Percentiles rank a stretch among this genome's conserved stretches.
phyloP scores from a whole-genome alignment of 495 filamentous ascomycete species.

The Chaetomium cochliodes region DNA sequence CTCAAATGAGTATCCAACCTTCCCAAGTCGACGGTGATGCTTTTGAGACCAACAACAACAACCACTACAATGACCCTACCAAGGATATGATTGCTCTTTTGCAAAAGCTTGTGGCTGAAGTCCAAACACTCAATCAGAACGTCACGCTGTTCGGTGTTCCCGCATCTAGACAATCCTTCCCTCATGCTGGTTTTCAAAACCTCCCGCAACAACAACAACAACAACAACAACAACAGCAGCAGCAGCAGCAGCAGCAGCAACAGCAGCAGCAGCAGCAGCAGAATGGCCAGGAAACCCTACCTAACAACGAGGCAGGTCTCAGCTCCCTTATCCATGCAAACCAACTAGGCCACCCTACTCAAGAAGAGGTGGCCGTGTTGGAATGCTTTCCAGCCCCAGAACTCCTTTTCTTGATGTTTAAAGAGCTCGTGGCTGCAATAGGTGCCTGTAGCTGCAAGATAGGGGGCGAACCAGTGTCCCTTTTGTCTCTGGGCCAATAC shows the following conservation, averaged over 20 bases:
- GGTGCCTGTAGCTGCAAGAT: neutral
- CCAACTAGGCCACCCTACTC: neutral
- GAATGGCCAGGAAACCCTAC: neutral
- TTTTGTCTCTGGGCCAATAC: neutral
- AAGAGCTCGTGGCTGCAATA: neutral
- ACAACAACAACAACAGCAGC: no score
- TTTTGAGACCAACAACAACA: neutral
- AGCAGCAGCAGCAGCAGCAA: no score
- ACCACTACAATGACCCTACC: neutral
- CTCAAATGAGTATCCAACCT: neutral
- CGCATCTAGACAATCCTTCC: neutral
- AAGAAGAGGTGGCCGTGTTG: neutral
- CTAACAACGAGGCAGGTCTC: no score
- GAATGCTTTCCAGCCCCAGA: neutral
- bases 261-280: neutral
- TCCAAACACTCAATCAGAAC: neutral
- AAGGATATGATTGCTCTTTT: neutral
- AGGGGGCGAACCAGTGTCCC: neutral
- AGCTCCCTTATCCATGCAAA: neutral
- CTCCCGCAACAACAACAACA: neutral
- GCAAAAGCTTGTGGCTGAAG: neutral
- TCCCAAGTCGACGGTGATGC: no score
- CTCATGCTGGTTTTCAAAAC: neutral
- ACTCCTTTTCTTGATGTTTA: neutral
- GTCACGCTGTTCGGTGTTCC: neutral